These are phyloP conservation scores for Suhomyces sp. DNA, from an alignment of 805 yeast species.

Conservation along the genomic window DNA sequence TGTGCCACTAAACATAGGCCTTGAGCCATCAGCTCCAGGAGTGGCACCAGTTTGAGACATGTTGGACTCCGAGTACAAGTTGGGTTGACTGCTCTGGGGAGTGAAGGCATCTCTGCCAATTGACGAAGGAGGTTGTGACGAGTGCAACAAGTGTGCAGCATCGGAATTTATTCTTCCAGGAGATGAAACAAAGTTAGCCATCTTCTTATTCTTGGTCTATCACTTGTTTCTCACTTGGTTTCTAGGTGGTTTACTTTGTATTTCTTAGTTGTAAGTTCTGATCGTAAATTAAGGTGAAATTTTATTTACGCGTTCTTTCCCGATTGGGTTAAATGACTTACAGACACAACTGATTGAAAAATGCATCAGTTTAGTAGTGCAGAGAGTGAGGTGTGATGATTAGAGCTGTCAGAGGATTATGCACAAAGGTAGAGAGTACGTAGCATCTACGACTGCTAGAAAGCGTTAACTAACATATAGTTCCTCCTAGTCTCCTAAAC, in stretches of 20 bases:
- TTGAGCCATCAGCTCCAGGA: constrained; percentile 1
- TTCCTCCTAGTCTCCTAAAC: constrained; percentile 18
- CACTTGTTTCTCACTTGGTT: background rate
- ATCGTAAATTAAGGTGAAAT: background rate
- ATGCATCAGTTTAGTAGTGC: background rate
- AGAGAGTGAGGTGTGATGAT: background rate
- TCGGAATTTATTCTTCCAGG: constrained; percentile 44
- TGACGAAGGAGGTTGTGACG: constrained; percentile 44
- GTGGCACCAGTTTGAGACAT: constrained; percentile 13
- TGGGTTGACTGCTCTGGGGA: constrained; percentile 26
- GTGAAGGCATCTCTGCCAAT: constrained; percentile 36
- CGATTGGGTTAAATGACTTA: background rate
- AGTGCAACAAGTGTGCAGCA: constrained; percentile 38
- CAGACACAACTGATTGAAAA: background rate
- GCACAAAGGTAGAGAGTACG: background rate
- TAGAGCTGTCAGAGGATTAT: background rate
- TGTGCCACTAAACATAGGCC: constrained; percentile 1
- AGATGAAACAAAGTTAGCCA: constrained; percentile 44
- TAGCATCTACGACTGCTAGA: background rate
- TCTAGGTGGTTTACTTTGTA: background rate
- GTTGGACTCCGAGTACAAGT: constrained; percentile 25
- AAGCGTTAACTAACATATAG: constrained; percentile 6
- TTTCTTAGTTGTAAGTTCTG: background rate
- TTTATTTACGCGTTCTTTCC: background rate
- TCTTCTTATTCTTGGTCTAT: constrained; percentile 7